These are phyloP conservation scores for Astrocystis sublimbata DNA, from an alignment of 495 filamentous ascomycete species.

Conservation along the genomic window DNA sequence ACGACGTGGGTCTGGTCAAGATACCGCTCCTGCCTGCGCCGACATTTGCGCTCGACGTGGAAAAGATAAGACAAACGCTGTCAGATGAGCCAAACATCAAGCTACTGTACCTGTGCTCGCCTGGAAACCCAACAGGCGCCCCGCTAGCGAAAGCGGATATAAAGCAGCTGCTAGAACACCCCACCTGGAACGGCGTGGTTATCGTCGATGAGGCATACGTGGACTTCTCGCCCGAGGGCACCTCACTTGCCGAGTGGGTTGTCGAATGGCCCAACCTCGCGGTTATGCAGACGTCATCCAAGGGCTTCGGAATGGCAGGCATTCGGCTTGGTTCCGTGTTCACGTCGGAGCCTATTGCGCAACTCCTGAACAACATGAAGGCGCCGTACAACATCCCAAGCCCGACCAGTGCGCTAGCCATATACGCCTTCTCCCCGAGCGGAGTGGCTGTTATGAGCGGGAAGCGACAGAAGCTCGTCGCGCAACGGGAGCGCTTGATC, in stretches of 20 bases:
- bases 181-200: conserved; percentile 92
- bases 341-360: conserved; percentile 57
- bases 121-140: conserved; percentile 88
- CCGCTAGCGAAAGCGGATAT: conserved; percentile 78
- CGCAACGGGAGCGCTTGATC: conserved; percentile 75
- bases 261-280: conserved; percentile 93
- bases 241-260: conserved; percentile 90
- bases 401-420: conserved; percentile 80
- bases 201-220: conserved; percentile 96
- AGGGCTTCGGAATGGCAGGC: conserved; percentile 93
- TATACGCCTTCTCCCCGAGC: conserved; percentile 61
- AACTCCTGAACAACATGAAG: conserved; percentile 84
- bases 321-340: conserved; percentile 77
- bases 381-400: conserved; percentile 93
- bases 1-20: conserved; percentile 83
- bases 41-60: conserved; percentile 68
- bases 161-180: conserved; percentile 72
- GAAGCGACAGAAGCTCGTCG: conserved; percentile 66
- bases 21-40: conserved; percentile 67
- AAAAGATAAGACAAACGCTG: conserved; percentile 65
- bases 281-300: conserved; percentile 96
- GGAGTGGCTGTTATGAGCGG: conserved; percentile 71
- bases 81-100: conserved; percentile 70
- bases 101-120: conserved; percentile 86
- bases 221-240: conserved; percentile 81